Base-by-base conservation (phyloP, 2,329 filamentous ascomycete genomes). In the Coniochaeta prunicola region DNA sequence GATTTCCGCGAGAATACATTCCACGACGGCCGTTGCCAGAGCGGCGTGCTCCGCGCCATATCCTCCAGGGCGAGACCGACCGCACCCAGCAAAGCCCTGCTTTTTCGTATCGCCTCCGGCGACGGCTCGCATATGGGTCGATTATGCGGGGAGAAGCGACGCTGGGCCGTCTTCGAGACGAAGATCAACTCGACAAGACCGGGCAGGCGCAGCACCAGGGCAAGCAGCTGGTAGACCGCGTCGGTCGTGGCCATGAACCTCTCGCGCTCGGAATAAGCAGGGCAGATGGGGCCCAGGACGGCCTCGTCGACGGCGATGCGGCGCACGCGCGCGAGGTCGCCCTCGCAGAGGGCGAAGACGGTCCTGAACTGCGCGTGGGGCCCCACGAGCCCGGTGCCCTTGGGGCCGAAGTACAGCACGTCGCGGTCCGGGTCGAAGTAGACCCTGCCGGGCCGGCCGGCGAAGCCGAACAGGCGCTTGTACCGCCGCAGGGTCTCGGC, bases 371-470 rank as follows among this genome's bases (percentile, higher is more conserved):
- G 73, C 6, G 77, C 71, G 59, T 75, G 72, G 56, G 77, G 71
- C 21, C 74, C 76, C 72, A 77, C 77, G 67, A 73, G 76, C 57
- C 77, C 77, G 10, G 45, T 28, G 28, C 74, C 65, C 33, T 74
- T 70, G 12, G 74, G 71, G 36, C 77, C 77, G 62, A 81, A 80
- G 65, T 77, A 80, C 57, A 81, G 69, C n/a, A 77, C 71, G 60
- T 81, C 78, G 56, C 64, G 64, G 15, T 63, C 57, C 0, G 72
- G 69, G 60, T 76, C 74, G 64, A 81, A 76, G 61, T 74, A 73
- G 33, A 80, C 67, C 54, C 72, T 71, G 31, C 76, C 75, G 5
- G 73, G 71, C 1, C 69, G 69, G 24, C 74, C 70, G 34, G 72
- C 73, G 55, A 77, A 73, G 59, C 76, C 75, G 59, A 81, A 79